Conservation (phyloP, 2,329 filamentous ascomycete genomes). For the Delphinella strobiligena region DNA sequence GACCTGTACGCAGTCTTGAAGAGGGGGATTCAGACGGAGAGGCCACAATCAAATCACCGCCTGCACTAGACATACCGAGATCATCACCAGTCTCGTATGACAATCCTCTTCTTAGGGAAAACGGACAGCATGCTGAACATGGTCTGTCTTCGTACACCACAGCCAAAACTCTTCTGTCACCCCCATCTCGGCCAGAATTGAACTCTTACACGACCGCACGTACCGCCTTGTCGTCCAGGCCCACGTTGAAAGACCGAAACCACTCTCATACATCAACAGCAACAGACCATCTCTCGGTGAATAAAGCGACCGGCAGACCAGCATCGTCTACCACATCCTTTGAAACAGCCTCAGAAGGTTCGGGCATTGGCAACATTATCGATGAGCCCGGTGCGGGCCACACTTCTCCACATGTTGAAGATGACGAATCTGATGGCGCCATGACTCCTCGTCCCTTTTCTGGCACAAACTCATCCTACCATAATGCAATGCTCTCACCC, state of each 20-base stretch:
- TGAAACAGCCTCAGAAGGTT: slow-evolving; percentile 5
- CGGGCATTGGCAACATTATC: slow-evolving; percentile 2
- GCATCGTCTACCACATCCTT: slow-evolving; percentile 5
- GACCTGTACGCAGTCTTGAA: slow-evolving; percentile 7
- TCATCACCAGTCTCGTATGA: slow-evolving; percentile 5
- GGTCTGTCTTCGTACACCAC: slow-evolving; percentile 6
- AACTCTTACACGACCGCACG: background rate
- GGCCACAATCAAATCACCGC: slow-evolving; percentile 15
- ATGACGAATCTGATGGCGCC: background rate
- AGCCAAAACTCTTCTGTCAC: background rate
- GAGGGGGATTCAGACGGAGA: slow-evolving; percentile 12
- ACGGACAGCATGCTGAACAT: slow-evolving; percentile 9
- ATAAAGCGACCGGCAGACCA: too few species aligned
- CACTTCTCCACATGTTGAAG: too few species aligned
- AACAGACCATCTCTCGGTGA: too few species aligned
- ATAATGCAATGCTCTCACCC: background rate
- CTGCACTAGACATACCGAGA: slow-evolving; percentile 21
- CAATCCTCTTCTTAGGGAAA: slow-evolving; percentile 4
- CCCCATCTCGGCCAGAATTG: background rate
- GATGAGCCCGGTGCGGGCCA: slow-evolving; percentile 4
- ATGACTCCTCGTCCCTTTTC: background rate
- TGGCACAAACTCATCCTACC: background rate
- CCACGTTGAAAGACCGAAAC: too few species aligned
- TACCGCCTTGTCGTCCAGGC: background rate
- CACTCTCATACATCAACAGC: too few species aligned